Evolutionary conservation across 805 yeast species (phyloP).

Genomic region (Sugiyamaella marilandica): DNA sequence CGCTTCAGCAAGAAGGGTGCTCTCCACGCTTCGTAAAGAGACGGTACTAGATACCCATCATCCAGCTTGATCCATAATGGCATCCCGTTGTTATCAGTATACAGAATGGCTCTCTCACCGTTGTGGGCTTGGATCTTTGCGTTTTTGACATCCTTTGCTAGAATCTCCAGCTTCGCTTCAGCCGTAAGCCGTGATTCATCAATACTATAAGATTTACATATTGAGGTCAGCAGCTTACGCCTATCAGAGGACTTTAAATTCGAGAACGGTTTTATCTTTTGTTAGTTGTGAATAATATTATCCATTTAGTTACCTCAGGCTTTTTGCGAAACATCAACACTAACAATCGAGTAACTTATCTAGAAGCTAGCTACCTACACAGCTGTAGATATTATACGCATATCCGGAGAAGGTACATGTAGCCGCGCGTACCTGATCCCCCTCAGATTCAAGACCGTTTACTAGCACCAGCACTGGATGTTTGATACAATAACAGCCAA

Average conservation of each 20-base stretch:
- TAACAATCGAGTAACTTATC: not conserved
- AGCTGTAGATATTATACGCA: no score
- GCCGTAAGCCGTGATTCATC: conserved; percentile 37
- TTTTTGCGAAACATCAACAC: conserved; percentile 50
- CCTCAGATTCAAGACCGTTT: not conserved
- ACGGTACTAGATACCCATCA: conserved; percentile 57
- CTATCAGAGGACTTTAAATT: conserved; percentile 81
- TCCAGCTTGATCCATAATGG: conserved; percentile 64
- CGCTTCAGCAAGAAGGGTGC: conserved; percentile 62
- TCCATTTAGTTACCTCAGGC: conserved; percentile 37
- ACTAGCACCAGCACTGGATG: not conserved
- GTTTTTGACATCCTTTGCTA: conserved; percentile 56
- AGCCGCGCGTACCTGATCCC: not conserved
- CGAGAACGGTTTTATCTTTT: conserved; percentile 54
- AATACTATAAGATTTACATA: conserved; percentile 39
- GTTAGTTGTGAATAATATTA: conserved; percentile 18
- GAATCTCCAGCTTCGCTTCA: conserved; percentile 37
- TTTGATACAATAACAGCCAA: conserved; percentile 14
- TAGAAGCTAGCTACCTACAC: not conserved
- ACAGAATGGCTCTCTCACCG: conserved; percentile 56
- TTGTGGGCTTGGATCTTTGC: conserved; percentile 53
- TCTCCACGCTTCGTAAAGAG: conserved; percentile 65
- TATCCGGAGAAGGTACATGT: not conserved
- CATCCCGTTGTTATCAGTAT: conserved; percentile 54
- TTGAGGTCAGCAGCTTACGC: conserved; percentile 44